phyloP scores from a whole-genome alignment of 352 stramenopile genomes.

The Pythium insidiosum region DNA sequence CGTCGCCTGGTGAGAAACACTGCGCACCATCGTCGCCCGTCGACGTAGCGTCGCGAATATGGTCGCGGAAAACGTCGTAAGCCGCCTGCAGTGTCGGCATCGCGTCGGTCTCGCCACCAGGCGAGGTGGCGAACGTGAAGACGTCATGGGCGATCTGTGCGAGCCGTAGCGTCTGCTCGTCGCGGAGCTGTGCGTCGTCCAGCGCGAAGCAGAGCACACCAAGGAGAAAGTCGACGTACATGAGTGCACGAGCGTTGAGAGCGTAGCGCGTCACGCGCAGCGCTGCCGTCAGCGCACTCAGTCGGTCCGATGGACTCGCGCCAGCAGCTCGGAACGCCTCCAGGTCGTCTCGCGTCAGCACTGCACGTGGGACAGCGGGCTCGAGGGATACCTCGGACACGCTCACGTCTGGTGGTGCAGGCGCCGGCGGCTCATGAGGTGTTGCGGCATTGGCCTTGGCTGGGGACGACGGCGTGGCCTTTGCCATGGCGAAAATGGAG shows the following conservation, averaged over 20 bases:
- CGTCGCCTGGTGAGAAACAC: constrained; percentile 14
- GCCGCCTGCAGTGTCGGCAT: constrained; percentile 6
- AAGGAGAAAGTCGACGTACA: constrained; percentile 63
- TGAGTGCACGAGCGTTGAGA: constrained; percentile 36
- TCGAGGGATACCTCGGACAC: too few relatives aligned
- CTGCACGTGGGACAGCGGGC: too few relatives aligned
- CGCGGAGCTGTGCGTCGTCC: constrained; percentile 26
- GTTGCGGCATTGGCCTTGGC: too few relatives aligned
- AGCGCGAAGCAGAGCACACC: constrained; percentile 50
- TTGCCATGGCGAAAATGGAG: too few relatives aligned
- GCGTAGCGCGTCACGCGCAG: constrained; percentile 42
- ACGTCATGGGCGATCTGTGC: constrained; percentile 43
- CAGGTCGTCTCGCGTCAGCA: constrained; percentile 32
- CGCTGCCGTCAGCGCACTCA: constrained; percentile 22
- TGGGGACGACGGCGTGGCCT: too few relatives aligned
- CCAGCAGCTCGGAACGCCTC: constrained; percentile 17
- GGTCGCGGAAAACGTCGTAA: constrained; percentile 14
- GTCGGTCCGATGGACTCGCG: constrained; percentile 14
- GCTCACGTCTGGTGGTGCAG: too few relatives aligned
- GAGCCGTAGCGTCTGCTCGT: constrained; percentile 30
- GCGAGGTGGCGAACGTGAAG: constrained; percentile 38
- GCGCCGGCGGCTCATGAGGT: too few relatives aligned
- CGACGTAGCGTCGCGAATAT: constrained; percentile 14
- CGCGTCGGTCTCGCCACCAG: background rate
- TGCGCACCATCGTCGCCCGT: background rate